Percentiles rank a stretch among this genome's conserved stretches.
Conservation (phyloP, 768 basidiomycete species). For the Cystobasidium onofrii region DNA sequence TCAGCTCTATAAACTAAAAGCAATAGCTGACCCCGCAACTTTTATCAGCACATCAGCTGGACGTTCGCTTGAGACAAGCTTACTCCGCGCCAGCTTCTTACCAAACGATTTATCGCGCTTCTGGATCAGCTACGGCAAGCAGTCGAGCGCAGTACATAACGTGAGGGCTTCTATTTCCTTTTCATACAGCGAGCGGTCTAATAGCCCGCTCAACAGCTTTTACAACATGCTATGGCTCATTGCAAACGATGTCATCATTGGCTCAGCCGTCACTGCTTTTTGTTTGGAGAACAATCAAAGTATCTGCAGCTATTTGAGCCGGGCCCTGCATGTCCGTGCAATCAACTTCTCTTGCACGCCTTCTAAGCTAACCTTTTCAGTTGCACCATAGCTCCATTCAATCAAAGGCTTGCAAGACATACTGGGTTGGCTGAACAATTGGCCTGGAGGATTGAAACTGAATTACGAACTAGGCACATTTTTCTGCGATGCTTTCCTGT, state of each 20-base stretch:
- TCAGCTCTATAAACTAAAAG: background rate
- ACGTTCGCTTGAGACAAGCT: constrained; percentile 23
- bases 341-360: background rate
- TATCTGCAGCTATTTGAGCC: constrained; percentile 49
- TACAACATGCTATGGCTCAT: constrained; percentile 88
- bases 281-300: constrained; percentile 58
- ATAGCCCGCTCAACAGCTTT: constrained; percentile 53
- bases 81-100: background rate
- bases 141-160: constrained; percentile 22
- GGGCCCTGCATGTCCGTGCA: constrained; percentile 48
- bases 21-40: background rate
- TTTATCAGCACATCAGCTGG: constrained; percentile 16
- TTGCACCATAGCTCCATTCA: constrained; percentile 46
- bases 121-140: background rate
- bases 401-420: constrained; percentile 52
- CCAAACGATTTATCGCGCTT: background rate
- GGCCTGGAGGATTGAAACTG: constrained; percentile 93
- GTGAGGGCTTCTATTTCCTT: too few species aligned
- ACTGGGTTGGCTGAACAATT: constrained; percentile 78
- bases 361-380: background rate
- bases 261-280: constrained; percentile 62
- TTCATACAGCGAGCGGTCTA: too few species aligned
- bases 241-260: constrained; percentile 80
- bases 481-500: constrained; percentile 64
- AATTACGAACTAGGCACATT: constrained; percentile 87